These are phyloP conservation scores for Skeletonema costatum DNA, from an alignment of 108 stramenopile genomes.

Conservation along the genomic window DNA sequence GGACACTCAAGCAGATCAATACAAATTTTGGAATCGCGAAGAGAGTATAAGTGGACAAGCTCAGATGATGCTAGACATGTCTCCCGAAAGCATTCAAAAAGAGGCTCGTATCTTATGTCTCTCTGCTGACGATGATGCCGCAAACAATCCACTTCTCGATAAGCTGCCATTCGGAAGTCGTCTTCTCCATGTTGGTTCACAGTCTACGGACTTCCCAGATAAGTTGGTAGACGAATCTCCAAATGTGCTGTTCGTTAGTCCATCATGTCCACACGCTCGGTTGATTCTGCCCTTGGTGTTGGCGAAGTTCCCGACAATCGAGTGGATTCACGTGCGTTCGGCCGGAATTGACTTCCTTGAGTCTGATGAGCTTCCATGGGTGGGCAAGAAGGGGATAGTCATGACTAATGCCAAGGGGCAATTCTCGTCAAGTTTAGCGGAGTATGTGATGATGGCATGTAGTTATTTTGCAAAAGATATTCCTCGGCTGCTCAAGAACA, in stretches of 20 bases:
- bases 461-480: constrained; percentile 89
- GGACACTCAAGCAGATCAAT: constrained; percentile 56
- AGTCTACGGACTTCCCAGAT: constrained; percentile 28
- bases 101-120: constrained; percentile 54
- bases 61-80: constrained; percentile 56
- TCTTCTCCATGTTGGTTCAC: constrained; percentile 17
- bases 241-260: constrained; percentile 43
- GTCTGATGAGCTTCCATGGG: constrained; percentile 45
- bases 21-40: constrained; percentile 79
- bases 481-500: constrained; percentile 58
- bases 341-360: constrained; percentile 55
- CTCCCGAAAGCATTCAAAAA: constrained; percentile 55
- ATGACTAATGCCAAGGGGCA: constrained; percentile 79
- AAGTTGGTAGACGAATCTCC: constrained; percentile 12
- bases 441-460: constrained; percentile 79
- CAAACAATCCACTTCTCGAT: constrained; percentile 27
- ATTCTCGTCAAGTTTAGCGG: constrained; percentile 74
- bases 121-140: constrained; percentile 18
- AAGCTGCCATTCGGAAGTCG: constrained; percentile 22
- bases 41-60: constrained; percentile 29
- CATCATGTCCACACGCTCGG: constrained; percentile 40
- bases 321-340: constrained; percentile 56
- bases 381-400: constrained; percentile 15
- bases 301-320: constrained; percentile 37
- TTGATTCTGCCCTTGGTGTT: constrained; percentile 31